A percentile compares a stretch with the other conserved stretches of the same genome.
These are phyloP conservation scores for Rutidosis leptorrhynchoides DNA, from an alignment of 129 eudicot genomes.

Conservation along the genomic window DNA sequence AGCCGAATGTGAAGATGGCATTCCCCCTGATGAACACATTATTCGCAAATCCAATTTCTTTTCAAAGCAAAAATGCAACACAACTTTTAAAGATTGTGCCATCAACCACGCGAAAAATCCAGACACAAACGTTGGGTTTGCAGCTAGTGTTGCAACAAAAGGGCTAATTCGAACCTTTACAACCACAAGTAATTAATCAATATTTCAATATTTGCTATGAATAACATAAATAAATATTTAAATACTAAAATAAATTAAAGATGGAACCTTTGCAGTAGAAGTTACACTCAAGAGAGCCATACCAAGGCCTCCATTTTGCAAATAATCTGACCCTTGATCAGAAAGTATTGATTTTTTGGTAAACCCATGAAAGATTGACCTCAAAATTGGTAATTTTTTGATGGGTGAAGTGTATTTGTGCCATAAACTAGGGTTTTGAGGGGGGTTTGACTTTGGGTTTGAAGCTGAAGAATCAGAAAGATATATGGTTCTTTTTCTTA, in stretches of 20 bases:
- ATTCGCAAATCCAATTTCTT: slow-evolving; percentile 73
- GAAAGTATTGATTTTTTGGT: background rate
- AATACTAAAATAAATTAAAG: background rate
- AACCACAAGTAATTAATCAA: background rate
- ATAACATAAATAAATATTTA: background rate
- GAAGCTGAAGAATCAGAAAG: slow-evolving; percentile 27
- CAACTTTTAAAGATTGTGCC: slow-evolving; percentile 72
- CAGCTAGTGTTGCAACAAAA: slow-evolving; percentile 70
- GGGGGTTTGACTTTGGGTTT: slow-evolving; percentile 10
- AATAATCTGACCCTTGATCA: background rate
- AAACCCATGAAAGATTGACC: slow-evolving; percentile 38
- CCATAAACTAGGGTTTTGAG: slow-evolving; percentile 43
- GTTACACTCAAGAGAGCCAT: slow-evolving; percentile 68
- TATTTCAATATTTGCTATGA: background rate
- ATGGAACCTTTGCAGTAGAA: slow-evolving; percentile 49
- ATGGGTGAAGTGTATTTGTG: slow-evolving; percentile 25
- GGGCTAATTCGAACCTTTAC: slow-evolving; percentile 67
- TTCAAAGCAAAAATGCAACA: slow-evolving; percentile 75
- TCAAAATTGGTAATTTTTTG: slow-evolving; percentile 37
- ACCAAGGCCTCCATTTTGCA: slow-evolving; percentile 69
- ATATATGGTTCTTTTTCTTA: slow-evolving; percentile 8
- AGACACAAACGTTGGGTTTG: slow-evolving; percentile 75
- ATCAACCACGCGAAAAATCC: slow-evolving; percentile 68
- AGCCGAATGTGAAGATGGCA: slow-evolving; percentile 96
- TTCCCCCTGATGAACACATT: slow-evolving; percentile 83